phyloP scores from a whole-genome alignment of 257 asterid species.

The Linaria vulgaris region DNA sequence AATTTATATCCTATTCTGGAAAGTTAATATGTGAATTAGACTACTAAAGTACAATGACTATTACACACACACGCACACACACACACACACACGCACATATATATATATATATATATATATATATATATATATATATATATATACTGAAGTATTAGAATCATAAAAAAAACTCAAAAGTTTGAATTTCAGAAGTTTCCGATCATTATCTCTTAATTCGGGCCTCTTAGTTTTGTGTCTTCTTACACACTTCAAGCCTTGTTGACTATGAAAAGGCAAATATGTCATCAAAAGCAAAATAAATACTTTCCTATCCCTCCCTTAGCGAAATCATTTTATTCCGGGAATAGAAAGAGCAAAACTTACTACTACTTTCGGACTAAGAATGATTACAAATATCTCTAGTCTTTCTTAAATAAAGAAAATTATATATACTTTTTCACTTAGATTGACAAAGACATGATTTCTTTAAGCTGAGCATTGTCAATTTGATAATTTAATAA shows the following conservation, averaged over 20 bases:
- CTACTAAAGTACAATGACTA: no score
- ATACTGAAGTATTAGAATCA: no score
- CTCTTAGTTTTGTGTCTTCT: no score
- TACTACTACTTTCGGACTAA: slow-evolving; percentile 32
- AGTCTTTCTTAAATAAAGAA: slow-evolving; percentile 14
- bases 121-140: no score
- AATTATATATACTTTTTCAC: slow-evolving; percentile 28
- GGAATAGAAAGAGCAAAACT: slow-evolving; percentile 28
- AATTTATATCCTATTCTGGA: background rate
- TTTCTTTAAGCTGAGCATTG: slow-evolving; percentile 8
- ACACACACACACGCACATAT: no score
- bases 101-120: no score
- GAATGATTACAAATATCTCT: slow-evolving; percentile 28
- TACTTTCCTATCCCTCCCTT: no score
- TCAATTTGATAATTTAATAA: slow-evolving; percentile 35
- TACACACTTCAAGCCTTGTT: background rate
- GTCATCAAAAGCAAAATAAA: slow-evolving; percentile 3
- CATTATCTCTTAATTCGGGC: no score
- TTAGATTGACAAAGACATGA: slow-evolving; percentile 21
- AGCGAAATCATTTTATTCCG: background rate
- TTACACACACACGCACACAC: no score
- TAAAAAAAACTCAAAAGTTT: no score
- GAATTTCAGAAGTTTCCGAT: background rate
- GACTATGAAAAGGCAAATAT: slow-evolving; percentile 10
- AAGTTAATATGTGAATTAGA: background rate